Evolutionary conservation across 306 rosid genomes (phyloP).

Genomic region (Lagenaria siceraria): DNA sequence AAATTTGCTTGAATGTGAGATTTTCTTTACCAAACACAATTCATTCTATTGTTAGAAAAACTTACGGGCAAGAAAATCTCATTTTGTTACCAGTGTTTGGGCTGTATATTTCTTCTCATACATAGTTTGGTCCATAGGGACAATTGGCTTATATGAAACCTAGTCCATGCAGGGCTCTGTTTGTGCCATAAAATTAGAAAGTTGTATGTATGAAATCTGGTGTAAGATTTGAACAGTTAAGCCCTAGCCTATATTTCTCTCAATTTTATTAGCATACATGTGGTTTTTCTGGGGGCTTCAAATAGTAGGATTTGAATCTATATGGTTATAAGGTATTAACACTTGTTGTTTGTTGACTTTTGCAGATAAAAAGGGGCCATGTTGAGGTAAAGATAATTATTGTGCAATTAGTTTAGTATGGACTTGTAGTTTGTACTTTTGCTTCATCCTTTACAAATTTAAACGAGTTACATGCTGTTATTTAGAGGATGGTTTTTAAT

Average conservation of each 20-base stretch:
- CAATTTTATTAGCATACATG: not conserved
- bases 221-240: not conserved
- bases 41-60: not conserved
- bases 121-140: constrained; percentile 6
- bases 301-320: not conserved
- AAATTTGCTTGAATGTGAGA: constrained; percentile 69
- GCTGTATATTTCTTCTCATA: constrained; percentile 5
- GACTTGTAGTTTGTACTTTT: not conserved
- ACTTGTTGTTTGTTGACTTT: constrained; percentile 23
- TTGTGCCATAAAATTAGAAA: not conserved
- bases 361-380: constrained; percentile 73
- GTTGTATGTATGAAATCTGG: not conserved
- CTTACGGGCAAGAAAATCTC: not conserved
- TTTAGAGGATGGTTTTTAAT: not conserved
- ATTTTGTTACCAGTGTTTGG: not conserved
- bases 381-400: constrained; percentile 43
- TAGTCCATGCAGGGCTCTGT: not conserved
- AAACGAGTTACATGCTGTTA: not conserved
- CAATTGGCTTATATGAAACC: not conserved
- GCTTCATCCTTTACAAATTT: not conserved
- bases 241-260: not conserved
- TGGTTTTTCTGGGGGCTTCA: not conserved
- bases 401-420: not conserved
- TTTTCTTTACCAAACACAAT: constrained; percentile 4
- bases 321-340: constrained; percentile 12